These are phyloP conservation scores for Cotoneaster glaucophyllus DNA, from an alignment of 306 rosid genomes.

Conservation along the genomic window DNA sequence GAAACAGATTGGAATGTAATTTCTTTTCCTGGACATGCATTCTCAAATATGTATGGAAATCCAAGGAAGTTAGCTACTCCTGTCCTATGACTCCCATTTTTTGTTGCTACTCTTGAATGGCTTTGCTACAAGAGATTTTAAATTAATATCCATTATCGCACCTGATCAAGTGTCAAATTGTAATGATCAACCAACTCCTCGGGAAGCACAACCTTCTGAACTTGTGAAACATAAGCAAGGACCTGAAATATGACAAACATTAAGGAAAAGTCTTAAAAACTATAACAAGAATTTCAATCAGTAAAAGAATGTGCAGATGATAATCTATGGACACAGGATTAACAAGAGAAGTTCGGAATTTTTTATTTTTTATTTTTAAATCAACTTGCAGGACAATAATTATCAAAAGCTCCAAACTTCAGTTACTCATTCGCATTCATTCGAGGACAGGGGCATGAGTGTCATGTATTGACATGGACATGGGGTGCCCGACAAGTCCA, in stretches of 20 bases:
- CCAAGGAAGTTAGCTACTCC: background rate
- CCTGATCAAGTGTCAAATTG: conserved; percentile 61
- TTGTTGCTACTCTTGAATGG: background rate
- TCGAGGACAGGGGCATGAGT: background rate
- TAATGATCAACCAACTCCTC: conserved; percentile 56
- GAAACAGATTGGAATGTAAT: background rate
- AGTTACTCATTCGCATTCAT: background rate
- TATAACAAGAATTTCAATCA: background rate
- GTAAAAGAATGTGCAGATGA: background rate
- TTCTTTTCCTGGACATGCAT: background rate
- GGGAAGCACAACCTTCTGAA: conserved; percentile 72
- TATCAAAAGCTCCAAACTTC: background rate
- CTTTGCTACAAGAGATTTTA: background rate
- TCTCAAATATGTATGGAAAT: background rate
- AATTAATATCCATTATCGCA: conserved; percentile 4
- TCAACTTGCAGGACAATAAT: background rate
- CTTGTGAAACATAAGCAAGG: conserved; percentile 96
- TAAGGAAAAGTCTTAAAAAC: background rate
- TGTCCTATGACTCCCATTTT: conserved; percentile 8
- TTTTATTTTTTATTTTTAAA: background rate
- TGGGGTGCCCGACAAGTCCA: background rate
- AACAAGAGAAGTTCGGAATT: background rate
- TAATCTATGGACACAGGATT: background rate
- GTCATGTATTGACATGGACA: background rate
- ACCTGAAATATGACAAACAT: conserved; percentile 43